Evolutionary conservation across 768 basidiomycete species (phyloP).

Genomic region (Amylocystis lapponica): DNA sequence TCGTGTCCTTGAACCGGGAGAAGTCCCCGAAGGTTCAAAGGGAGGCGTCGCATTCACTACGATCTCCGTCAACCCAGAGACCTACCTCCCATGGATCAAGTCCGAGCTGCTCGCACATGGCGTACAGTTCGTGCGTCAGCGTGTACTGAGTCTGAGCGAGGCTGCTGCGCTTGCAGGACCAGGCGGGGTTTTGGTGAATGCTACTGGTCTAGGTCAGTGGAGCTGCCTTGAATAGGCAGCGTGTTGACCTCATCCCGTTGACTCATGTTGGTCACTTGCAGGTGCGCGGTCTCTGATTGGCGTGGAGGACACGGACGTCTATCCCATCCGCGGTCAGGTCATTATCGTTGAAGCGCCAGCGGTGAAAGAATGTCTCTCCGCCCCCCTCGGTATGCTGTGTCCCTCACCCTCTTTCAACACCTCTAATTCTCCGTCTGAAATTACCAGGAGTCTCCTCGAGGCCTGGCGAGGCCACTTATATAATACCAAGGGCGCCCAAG

Average conservation of each 20-base stretch:
- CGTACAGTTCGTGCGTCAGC: constrained; percentile 38
- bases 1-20: constrained; percentile 24
- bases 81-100: constrained; percentile 47
- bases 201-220: constrained; percentile 46
- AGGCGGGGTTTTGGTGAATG: constrained; percentile 46
- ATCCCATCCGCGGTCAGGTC: constrained; percentile 82
- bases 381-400: constrained; percentile 16
- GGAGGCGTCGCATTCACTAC: constrained; percentile 41
- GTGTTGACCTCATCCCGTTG: background rate
- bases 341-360: constrained; percentile 68
- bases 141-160: constrained; percentile 41
- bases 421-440: no score
- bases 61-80: constrained; percentile 43
- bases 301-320: constrained; percentile 69
- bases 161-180: constrained; percentile 33
- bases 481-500: constrained; percentile 54
- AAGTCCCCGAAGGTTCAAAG: constrained; percentile 29
- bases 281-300: constrained; percentile 74
- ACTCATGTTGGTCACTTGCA: no score
- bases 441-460: no score
- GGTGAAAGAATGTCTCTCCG: constrained; percentile 36
- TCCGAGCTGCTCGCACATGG: constrained; percentile 31
- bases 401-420: no score
- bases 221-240: no score
- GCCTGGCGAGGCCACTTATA: constrained; percentile 42